Base-by-base conservation (phyloP, 768 basidiomycete genomes). In the Pulveroboletus frians region DNA sequence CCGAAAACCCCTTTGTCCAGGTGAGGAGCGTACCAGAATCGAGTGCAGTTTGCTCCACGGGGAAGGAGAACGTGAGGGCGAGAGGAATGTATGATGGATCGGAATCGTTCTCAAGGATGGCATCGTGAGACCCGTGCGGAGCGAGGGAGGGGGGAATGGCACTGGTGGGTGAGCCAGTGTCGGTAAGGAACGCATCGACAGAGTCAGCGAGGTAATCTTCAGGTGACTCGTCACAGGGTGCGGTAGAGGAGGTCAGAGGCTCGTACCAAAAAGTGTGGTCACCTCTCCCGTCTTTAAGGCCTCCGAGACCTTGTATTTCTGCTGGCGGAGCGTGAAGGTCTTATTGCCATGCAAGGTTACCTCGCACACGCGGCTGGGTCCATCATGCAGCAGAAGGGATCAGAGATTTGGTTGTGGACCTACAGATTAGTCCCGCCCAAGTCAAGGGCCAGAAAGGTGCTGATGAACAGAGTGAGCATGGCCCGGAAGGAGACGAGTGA, bases 341-440 rank as follows among this genome's bases (percentile, higher is more conserved):
- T 90, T 81, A 69, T 96, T 77, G 30, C 96, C 96, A 43, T 87
- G 76, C n/a, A 99, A 76, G 27, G 83, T 77, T 41, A 98, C 92
- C 67, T 97, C 89, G 70, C 94, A 97, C 40, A 96, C 93, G 44
- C 93, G 94, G 52, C 92, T 96, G 54, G 54, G 29, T 27, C 47
- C n/a, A 31, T 50, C 27, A 47, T 53, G 27, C 20, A 50, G 39
- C 9, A 23, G 23, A 18, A 32, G 7, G 5, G 23, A 49, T 10
- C 2, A 13, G 32, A 13, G 31, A 21, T 31, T 7, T 1, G 31
- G n/a, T 2, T 5, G 9, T 17, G 9, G 39, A 74, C 88, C 65
- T 69, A 96, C 88, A 99, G 78, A 66, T 99, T 99, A 20, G 96
- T 99, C 48, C 96, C 96, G 35, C 96, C 96, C 17, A 99, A 80